These are phyloP conservation scores for Diaporthe helianthi DNA, from an alignment of 2,329 filamentous ascomycete genomes.

Conservation along the genomic window DNA sequence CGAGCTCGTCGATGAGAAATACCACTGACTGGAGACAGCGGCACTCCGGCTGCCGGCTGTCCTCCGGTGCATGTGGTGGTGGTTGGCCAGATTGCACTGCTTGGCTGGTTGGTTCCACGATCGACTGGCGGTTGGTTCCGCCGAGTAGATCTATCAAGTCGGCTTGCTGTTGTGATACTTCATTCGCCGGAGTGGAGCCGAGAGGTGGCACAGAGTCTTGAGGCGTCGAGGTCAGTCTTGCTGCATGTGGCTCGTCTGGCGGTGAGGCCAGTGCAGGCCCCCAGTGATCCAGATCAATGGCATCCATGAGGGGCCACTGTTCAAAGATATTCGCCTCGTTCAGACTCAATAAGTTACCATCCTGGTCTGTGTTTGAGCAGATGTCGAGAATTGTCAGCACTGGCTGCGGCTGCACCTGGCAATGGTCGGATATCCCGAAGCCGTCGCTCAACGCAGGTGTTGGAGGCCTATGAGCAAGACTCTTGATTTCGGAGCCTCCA, in stretches of 20 bases:
- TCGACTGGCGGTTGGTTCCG: not conserved
- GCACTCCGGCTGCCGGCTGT: not conserved
- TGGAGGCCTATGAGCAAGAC: not conserved
- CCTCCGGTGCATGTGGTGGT: too few relatives aligned
- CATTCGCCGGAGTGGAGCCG: not conserved
- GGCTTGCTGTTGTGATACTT: not conserved
- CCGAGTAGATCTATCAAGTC: not conserved
- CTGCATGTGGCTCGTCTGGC: not conserved
- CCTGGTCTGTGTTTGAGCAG: not conserved
- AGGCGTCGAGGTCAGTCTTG: not conserved
- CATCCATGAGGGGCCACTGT: not conserved
- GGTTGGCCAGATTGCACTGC: not conserved
- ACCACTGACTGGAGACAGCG: slow-evolving; percentile 28
- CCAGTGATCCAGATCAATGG: not conserved
- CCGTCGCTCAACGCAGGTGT: not conserved
- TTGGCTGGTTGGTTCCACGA: not conserved
- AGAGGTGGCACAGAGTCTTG: not conserved
- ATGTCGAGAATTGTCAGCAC: not conserved
- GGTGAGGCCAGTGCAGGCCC: not conserved
- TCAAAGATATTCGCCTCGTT: not conserved
- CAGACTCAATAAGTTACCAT: not conserved
- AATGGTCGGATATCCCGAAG: not conserved
- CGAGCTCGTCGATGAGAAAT: slow-evolving; percentile 32
- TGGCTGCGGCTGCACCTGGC: not conserved
- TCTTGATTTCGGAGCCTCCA: not conserved